Base-by-base conservation (phyloP, 345 rosid genomes). In the Sisymbrium altissimum region DNA sequence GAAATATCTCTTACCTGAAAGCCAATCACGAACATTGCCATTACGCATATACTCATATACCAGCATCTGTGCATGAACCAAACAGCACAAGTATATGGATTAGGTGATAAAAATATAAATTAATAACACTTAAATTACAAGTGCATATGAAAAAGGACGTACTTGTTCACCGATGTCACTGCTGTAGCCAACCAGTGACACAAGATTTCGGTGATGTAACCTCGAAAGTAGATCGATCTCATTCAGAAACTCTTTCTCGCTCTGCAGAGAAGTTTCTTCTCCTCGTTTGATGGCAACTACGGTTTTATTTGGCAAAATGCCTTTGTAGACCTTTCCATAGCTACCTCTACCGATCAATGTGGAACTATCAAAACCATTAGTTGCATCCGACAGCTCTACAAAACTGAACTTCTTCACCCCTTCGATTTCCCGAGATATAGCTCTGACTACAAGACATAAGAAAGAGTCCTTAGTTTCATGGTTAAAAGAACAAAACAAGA, bases 121-220 rank as follows among this genome's bases (percentile, higher is more conserved):
- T n/a, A n/a, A 45, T 5, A 44, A 73, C 52, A 52, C 68, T n/a
- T 18, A 29, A 36, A 30, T 56, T 56, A 67, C 71, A 80, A 66
- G 56, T 77, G 29, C 23, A 61, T 39, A 66, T 63, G 58, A 6
- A 25, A 67, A 23, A 44, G 41, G 39, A 45, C 4, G 14, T 79
- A 93, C 97, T 86, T 93, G 98, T 64, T 93, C 98, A 29, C 70
- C 87, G 45, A 80, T 87, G 84, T 93, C 97, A 56, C 86, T 89
- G 54, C 93, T 87, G 70, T 89, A 90, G 35, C 98, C 98, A 70
- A 93, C 27, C 71, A 93, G 74, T 4, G 94, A 86, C 77, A 91
- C 97, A 41, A 93, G 84, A 73, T 86, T 91, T 21, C 91, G 80
- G 73, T 93, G 97, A 83, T 93, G 96, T 71, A 91, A 77, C 81